These are phyloP conservation scores for Harringtonia lauricola DNA, from an alignment of 2,329 filamentous ascomycete genomes.

Conservation along the genomic window DNA sequence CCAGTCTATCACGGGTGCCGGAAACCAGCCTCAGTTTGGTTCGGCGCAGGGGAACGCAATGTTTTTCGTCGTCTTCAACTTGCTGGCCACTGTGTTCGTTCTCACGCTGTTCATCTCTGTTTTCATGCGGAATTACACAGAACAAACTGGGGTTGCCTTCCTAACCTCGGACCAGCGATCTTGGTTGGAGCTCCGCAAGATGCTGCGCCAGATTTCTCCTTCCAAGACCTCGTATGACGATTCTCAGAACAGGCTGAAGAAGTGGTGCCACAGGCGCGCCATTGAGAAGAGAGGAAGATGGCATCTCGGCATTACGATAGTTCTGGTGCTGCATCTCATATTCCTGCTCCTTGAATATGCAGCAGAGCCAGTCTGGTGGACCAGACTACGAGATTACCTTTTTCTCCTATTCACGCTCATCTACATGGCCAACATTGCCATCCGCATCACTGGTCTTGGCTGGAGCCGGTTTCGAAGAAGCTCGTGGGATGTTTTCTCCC, in stretches of 20 bases:
- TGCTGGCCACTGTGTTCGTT: constrained; percentile 91
- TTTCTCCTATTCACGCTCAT: constrained; percentile 75
- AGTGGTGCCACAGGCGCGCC: constrained; percentile 90
- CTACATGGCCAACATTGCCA: constrained; percentile 71
- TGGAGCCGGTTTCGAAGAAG: constrained; percentile 88
- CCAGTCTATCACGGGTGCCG: constrained; percentile 69
- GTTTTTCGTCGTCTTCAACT: constrained; percentile 94
- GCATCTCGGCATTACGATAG: constrained; percentile 70
- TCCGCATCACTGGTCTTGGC: constrained; percentile 78
- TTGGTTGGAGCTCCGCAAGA: constrained; percentile 89
- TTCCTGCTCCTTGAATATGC: constrained; percentile 81
- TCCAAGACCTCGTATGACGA: constrained; percentile 83
- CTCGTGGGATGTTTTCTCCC: constrained; percentile 89
- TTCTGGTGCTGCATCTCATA: constrained; percentile 73
- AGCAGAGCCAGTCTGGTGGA: constrained; percentile 62
- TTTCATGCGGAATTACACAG: constrained; percentile 99
- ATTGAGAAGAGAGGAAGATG: constrained; percentile 90
- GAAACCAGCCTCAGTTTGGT: constrained; percentile 59
- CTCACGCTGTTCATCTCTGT: constrained; percentile 96
- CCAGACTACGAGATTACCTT: constrained; percentile 55
- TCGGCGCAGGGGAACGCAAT: constrained; percentile 73
- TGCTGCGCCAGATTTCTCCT: constrained; percentile 84
- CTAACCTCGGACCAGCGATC: constrained; percentile 91
- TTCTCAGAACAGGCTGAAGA: constrained; percentile 66
- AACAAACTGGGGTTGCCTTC: constrained; percentile 94